Conservation (phyloP, 108 stramenopile species). For the Chaetoceros muelleri region DNA sequence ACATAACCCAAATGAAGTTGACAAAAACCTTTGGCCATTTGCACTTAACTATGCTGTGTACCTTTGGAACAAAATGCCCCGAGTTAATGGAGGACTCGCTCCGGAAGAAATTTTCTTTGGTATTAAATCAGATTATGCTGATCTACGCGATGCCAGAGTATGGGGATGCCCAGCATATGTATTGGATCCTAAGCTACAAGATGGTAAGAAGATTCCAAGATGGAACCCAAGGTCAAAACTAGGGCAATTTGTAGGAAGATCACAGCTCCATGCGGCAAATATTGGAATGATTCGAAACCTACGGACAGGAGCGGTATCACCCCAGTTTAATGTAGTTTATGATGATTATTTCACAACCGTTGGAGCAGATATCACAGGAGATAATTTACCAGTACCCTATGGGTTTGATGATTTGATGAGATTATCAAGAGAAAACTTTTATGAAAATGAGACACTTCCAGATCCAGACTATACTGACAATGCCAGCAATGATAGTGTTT, state of each 20-base stretch:
- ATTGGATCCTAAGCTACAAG: conserved; percentile 41
- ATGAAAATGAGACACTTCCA: background rate
- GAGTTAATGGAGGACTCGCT: conserved; percentile 10
- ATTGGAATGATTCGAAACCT: conserved; percentile 35
- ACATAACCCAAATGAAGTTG: conserved; percentile 24
- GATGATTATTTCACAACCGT: conserved; percentile 36
- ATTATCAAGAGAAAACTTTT: background rate
- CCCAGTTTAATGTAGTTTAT: conserved; percentile 43
- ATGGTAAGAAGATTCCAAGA: conserved; percentile 43
- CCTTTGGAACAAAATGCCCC: conserved; percentile 25
- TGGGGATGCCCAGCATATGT: conserved; percentile 50
- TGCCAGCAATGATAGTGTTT: background rate
- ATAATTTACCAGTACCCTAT: background rate
- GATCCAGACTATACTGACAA: background rate
- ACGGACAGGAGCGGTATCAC: conserved; percentile 14
- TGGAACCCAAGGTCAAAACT: conserved; percentile 28
- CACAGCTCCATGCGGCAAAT: conserved; percentile 22
- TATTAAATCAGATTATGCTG: background rate
- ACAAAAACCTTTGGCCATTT: conserved; percentile 28
- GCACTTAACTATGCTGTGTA: conserved; percentile 36
- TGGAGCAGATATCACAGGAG: background rate
- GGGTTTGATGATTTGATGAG: background rate
- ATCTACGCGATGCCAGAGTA: conserved; percentile 11
- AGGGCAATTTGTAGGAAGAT: conserved; percentile 39
- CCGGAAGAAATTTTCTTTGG: conserved; percentile 19